Evolutionary conservation across 495 filamentous ascomycete genomes (phyloP), one percentile per base, ranked within the genome.

Genomic region (Symbiotaphrina buchneri): DNA sequence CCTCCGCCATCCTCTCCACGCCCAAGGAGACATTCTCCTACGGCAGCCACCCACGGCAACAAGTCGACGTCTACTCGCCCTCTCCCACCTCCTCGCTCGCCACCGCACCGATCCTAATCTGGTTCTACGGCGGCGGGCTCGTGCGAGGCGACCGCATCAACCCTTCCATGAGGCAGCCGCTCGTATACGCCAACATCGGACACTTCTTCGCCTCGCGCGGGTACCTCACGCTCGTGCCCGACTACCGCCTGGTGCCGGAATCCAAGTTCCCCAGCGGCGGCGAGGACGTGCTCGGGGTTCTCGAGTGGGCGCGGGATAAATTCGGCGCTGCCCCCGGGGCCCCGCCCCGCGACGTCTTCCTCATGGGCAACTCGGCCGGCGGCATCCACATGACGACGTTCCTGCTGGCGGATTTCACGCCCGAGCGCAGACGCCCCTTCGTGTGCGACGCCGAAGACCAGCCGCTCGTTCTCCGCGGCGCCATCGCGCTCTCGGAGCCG

Each of bases 291-390:
- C 40, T 35, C 29, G 27, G 52, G 13, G 50, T 45, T 14, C 35
- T 54, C 10, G 46, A 54, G 13, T 59, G 53, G 53, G 13, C 51
- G 18, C 37, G 35, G 31, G 32, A 25, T 6, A 32, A 27, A 10
- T 31, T 44, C 21, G 33, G 35, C 2, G 40, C 38, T 1, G 42
- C 43, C 23, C 36, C 41, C 13, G 43, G 36, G 7, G 38, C 38
- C 7, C n/a, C n/a, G n/a, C n/a, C n/a, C n/a, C 41, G 49, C 21
- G 46, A 58, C 33, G 28, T 59, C 6, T 47, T 48, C 30, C 22
- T 59, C 4, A 31, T 56, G 28, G 55, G 55, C 0, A 58, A 59
- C 34, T 56, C 52, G 10, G 55, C 54, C 0, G 55, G 55, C 11
- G 55, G 54, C 10, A 47, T 52, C 4, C 55, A 59, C 33, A 25